A percentile compares a stretch with the other conserved stretches of the same genome.
Evolutionary conservation across 352 stramenopile species (phyloP).

Genomic region (Phytophthora pini): DNA sequence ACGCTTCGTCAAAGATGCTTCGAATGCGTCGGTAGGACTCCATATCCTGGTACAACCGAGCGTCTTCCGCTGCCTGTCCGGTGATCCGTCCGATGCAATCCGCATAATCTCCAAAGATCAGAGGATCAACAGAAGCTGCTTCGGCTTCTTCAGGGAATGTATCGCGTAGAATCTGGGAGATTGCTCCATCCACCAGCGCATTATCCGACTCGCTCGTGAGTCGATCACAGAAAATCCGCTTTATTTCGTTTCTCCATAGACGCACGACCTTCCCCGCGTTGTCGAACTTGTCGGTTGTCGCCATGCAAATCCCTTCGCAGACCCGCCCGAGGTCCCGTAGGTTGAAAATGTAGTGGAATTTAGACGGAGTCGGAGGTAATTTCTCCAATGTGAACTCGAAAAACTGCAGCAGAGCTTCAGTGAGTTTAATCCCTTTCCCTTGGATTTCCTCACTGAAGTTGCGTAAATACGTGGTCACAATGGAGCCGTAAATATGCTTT

Average conservation of each 20-base stretch:
- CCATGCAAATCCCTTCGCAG: slow-evolving; percentile 95
- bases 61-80: slow-evolving; percentile 73
- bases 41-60: slow-evolving; percentile 94
- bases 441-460: slow-evolving; percentile 92
- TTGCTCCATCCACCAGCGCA: slow-evolving; percentile 76
- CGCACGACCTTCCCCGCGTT: slow-evolving; percentile 76
- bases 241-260: slow-evolving; percentile 94
- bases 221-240: slow-evolving; percentile 94
- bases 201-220: slow-evolving; percentile 91
- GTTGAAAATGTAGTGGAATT: slow-evolving; percentile 98
- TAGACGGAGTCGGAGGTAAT: slow-evolving; percentile 92
- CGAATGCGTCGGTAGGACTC: slow-evolving; percentile 91
- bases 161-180: slow-evolving; percentile 78
- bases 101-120: slow-evolving; percentile 94
- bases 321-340: slow-evolving; percentile 94
- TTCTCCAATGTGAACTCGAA: slow-evolving; percentile 93
- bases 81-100: slow-evolving; percentile 85
- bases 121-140: slow-evolving; percentile 72
- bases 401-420: slow-evolving; percentile 84
- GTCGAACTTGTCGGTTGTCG: slow-evolving; percentile 91
- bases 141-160: slow-evolving; percentile 76
- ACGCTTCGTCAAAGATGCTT: slow-evolving; percentile 92
- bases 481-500: slow-evolving; percentile 93
- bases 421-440: slow-evolving; percentile 82
- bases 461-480: slow-evolving; percentile 89